Evolutionary conservation across 768 basidiomycete genomes (phyloP).

Genomic region (Lactarius hengduanensis): DNA sequence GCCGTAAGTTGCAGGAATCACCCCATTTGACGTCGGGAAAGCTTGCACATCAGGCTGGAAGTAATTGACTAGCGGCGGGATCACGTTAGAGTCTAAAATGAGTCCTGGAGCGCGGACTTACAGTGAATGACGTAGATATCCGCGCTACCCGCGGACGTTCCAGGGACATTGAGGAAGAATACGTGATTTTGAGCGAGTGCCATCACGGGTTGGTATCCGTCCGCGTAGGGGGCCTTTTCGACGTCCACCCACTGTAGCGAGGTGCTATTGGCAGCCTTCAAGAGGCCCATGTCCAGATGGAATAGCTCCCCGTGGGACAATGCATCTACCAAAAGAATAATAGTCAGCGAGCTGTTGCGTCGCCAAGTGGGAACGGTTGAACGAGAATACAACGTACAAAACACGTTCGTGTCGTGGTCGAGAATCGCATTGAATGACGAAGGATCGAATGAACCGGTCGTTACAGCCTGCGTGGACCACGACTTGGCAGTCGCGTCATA

Average conservation of each 20-base stretch:
- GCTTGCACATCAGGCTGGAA: conserved; percentile 71
- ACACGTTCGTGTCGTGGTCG: conserved; percentile 92
- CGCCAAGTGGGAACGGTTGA: not conserved
- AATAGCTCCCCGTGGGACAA: conserved; percentile 64
- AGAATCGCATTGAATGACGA: conserved; percentile 68
- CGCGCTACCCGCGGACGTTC: conserved; percentile 62
- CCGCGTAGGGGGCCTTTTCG: conserved; percentile 51
- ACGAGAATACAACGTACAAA: conserved; percentile 52
- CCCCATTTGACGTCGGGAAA: conserved; percentile 49
- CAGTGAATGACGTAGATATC: conserved; percentile 89
- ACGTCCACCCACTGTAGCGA: conserved; percentile 65
- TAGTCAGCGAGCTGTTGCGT: conserved; percentile 2
- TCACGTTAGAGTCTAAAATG: not conserved
- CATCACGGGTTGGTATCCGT: conserved; percentile 67
- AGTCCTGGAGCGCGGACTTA: conserved; percentile 38
- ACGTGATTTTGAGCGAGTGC: conserved; percentile 86
- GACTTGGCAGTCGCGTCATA: conserved; percentile 69
- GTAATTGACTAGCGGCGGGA: conserved; percentile 54
- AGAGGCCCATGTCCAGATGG: conserved; percentile 64
- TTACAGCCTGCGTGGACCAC: conserved; percentile 75
- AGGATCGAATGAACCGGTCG: conserved; percentile 56
- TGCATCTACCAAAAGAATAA: conserved; percentile 50
- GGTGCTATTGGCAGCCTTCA: conserved; percentile 58
- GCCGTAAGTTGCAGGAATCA: conserved; percentile 69
- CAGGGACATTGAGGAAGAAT: conserved; percentile 75